A percentile compares a stretch with the other conserved stretches of the same genome.
Conservation (phyloP, 441 rosid genomes). For the Euphorbia schlechtendalii region DNA sequence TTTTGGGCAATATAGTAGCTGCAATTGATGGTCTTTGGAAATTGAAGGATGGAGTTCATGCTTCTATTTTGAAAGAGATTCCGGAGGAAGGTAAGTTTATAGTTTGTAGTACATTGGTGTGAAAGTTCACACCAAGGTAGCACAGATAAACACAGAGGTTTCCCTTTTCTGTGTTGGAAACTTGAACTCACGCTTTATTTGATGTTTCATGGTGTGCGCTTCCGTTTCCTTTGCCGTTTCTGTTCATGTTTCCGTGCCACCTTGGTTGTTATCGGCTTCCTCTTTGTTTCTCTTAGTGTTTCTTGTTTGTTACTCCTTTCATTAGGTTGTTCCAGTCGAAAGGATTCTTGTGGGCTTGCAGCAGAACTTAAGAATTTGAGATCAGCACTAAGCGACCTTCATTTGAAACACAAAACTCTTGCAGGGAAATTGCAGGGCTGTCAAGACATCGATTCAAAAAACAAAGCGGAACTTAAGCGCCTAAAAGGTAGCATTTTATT, state of each 20-base stretch:
- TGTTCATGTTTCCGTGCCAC: too few relatives aligned
- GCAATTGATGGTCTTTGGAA: constrained; percentile 50
- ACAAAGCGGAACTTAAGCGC: constrained; percentile 56
- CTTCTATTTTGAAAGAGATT: constrained; percentile 40
- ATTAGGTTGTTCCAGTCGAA: constrained; percentile 44
- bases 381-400: constrained; percentile 52
- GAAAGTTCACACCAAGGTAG: too few relatives aligned
- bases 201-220: too few relatives aligned
- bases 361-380: constrained; percentile 61
- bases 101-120: constrained; percentile 1
- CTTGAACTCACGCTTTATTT: too few relatives aligned
- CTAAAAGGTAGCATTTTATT: constrained; percentile 53
- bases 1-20: constrained; percentile 41
- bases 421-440: constrained; percentile 54
- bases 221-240: too few relatives aligned
- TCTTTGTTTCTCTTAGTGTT: constrained; percentile 16
- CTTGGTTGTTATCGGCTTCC: neutral
- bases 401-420: constrained; percentile 58
- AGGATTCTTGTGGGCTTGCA: constrained; percentile 42
- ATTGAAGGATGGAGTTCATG: constrained; percentile 55
- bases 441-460: constrained; percentile 59
- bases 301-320: constrained; percentile 23
- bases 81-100: constrained; percentile 44
- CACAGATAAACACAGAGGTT: too few relatives aligned
- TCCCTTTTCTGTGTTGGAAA: too few relatives aligned